A percentile compares a stretch with the other conserved stretches of the same genome.
Conservation (phyloP, 192 early-diverging fungal genomes). For the Rhizoclosmatium globosum region DNA sequence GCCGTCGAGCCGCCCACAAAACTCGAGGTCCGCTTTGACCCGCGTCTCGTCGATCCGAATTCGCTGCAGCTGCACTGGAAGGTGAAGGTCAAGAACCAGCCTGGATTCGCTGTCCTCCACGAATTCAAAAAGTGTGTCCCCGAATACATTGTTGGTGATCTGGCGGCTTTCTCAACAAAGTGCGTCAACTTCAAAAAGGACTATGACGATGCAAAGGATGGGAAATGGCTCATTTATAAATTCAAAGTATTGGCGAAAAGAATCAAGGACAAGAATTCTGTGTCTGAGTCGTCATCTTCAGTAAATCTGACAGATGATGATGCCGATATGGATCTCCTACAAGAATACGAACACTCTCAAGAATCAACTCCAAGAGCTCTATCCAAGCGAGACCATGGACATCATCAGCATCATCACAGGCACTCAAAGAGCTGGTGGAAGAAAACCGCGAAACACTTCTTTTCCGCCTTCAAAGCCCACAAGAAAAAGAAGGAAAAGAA, state of each 20-base stretch:
- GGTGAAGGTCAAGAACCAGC: slow-evolving; percentile 9
- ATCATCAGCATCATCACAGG: neutral
- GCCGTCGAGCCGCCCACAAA: slow-evolving; percentile 10
- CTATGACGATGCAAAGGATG: neutral
- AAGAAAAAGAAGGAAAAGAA: slow-evolving; percentile 3
- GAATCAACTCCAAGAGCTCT: neutral
- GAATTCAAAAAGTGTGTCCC: slow-evolving; percentile 11
- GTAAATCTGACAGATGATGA: neutral
- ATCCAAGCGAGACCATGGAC: neutral
- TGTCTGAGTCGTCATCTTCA: neutral
- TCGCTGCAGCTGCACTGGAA: slow-evolving; percentile 26
- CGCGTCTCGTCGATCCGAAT: neutral
- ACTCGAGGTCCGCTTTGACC: slow-evolving; percentile 20
- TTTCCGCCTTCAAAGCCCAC: neutral
- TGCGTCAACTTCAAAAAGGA: slow-evolving; percentile 18
- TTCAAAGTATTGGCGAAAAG: slow-evolving; percentile 23
- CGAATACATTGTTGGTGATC: neutral
- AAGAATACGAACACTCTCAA: neutral
- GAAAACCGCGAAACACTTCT: neutral
- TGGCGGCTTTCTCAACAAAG: neutral
- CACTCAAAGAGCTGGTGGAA: neutral
- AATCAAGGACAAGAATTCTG: neutral
- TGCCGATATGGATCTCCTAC: neutral
- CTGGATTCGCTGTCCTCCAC: neutral
- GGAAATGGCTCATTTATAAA: slow-evolving; percentile 24